Percentiles rank a stretch among this genome's conserved stretches.
phyloP scores from a whole-genome alignment of 2,329 filamentous ascomycete species.

The Sclerotinia minor region DNA sequence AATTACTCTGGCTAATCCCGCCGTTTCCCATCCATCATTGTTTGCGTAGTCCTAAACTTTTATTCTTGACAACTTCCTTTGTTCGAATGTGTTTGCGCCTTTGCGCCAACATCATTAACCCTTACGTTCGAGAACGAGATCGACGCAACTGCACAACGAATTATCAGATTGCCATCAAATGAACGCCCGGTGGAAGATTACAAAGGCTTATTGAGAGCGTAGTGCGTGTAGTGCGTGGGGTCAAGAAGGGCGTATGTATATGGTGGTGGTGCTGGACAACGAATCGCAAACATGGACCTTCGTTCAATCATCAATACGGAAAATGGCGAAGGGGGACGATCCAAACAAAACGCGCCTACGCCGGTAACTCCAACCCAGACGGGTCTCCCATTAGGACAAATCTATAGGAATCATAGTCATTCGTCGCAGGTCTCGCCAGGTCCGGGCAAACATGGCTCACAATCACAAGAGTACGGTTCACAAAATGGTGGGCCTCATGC shows the following conservation, averaged over 20 bases:
- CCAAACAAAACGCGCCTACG: slow-evolving; percentile 37
- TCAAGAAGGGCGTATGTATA: slow-evolving; percentile 26
- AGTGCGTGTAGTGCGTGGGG: slow-evolving; percentile 34
- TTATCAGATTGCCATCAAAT: slow-evolving; percentile 32
- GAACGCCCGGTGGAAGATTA: slow-evolving; percentile 27
- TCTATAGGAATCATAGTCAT: slow-evolving; percentile 41
- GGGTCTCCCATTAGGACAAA: slow-evolving; percentile 32
- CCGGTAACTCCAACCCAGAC: slow-evolving; percentile 41
- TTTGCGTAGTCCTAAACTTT: slow-evolving; percentile 26
- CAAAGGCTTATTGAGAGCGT: slow-evolving; percentile 28
- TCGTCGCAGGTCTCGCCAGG: slow-evolving; percentile 37
- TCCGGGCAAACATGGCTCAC: slow-evolving; percentile 38
- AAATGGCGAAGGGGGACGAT: slow-evolving; percentile 36
- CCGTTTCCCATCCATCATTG: slow-evolving; percentile 8
- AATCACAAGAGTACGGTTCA: slow-evolving; percentile 40
- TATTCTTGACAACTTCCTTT: slow-evolving; percentile 26
- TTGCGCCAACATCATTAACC: slow-evolving; percentile 35
- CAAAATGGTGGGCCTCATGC: slow-evolving; percentile 37
- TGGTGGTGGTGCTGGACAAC: slow-evolving; percentile 33
- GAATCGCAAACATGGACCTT: slow-evolving; percentile 50
- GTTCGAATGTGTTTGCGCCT: slow-evolving; percentile 35
- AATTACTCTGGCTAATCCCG: not conserved
- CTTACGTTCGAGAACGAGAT: slow-evolving; percentile 25
- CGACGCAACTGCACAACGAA: slow-evolving; percentile 14
- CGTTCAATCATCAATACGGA: slow-evolving; percentile 53